Evolutionary conservation across 148 eudicot species (phyloP).

Genomic region (Rhododendron williamsianum): DNA sequence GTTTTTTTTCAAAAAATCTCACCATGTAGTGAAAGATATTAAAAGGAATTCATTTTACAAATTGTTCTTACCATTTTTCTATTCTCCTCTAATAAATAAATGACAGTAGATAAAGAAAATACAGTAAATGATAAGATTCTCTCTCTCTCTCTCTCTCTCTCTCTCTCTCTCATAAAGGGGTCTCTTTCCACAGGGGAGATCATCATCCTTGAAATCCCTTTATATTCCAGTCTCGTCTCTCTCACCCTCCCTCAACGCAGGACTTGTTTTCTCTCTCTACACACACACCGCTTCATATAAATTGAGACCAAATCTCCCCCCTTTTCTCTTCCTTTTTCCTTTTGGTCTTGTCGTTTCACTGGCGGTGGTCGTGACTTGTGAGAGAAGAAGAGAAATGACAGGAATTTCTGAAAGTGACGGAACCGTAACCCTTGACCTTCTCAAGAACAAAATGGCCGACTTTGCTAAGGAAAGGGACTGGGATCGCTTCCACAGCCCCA

Average conservation of each 20-base stretch:
- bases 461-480: conserved; percentile 71
- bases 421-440: conserved; percentile 46
- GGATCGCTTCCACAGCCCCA: conserved; percentile 69
- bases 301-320: neutral
- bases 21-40: too few species aligned
- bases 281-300: neutral
- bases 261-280: neutral
- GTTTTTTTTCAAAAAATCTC: too few species aligned
- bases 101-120: too few species aligned
- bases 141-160: too few species aligned
- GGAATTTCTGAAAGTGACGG: conserved; percentile 27
- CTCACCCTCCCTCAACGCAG: neutral
- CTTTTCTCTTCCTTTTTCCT: neutral
- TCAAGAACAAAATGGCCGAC: conserved; percentile 55
- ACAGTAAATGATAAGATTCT: too few species aligned
- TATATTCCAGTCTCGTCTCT: neutral
- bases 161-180: neutral
- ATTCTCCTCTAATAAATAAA: too few species aligned
- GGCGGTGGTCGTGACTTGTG: neutral
- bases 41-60: too few species aligned
- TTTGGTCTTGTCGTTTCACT: neutral
- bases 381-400: conserved; percentile 23
- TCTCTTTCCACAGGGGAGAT: neutral
- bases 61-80: too few species aligned
- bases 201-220: neutral